Evolutionary conservation across 495 filamentous ascomycete species (phyloP), one percentile per base, ranked within the genome.

Genomic region (Geoglossum glabrum): DNA sequence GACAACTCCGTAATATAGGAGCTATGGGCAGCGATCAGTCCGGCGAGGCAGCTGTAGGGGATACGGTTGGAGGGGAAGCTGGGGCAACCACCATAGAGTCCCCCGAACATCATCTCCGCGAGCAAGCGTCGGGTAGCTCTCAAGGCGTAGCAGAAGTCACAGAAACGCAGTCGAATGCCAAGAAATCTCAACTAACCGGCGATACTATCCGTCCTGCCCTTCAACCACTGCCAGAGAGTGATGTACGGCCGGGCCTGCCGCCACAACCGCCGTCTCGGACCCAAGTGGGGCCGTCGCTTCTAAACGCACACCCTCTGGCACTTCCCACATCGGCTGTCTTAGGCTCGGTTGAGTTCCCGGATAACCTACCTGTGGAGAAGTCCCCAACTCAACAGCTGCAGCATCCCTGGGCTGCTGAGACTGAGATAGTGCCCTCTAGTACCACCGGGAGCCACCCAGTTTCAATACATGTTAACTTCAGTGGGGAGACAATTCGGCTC

Each of bases 1-100:
- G 67, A 54, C 74, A 82, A 40, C 64, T 66, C 19, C 59, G 59
- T 4, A 28, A 59, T n/a, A 56, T 64, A 13, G 56, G 59, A 21
- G 40, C 40, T 45, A 19, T 45, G 40, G 40, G 23, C 23, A 45
- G 2, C n/a, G 40, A 5, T 7, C 40, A 19, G 40, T 19, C 10
- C n/a, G 2, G 17, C n/a, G 40, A 45, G n/a, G n/a, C n/a, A 45
- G 17, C n/a, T 21, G 10, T 3, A 13, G 40, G 10, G 10, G 40
- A 21, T 45, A 19, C 10, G 1, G 17, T 21, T 21, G 40, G 11
- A 21, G 10, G 23, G 13, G 40, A 21, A 3, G n/a, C 3, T 19
- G 40, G n/a, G 19, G 40, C 17, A 21, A 19, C 40, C 23, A 9
- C 40, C 4, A 21, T 21, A 21, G n/a, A 21, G 40, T 17, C 2